These are phyloP conservation scores for Naumovozyma castellii DNA, from an alignment of 805 yeast genomes.

Conservation along the genomic window DNA sequence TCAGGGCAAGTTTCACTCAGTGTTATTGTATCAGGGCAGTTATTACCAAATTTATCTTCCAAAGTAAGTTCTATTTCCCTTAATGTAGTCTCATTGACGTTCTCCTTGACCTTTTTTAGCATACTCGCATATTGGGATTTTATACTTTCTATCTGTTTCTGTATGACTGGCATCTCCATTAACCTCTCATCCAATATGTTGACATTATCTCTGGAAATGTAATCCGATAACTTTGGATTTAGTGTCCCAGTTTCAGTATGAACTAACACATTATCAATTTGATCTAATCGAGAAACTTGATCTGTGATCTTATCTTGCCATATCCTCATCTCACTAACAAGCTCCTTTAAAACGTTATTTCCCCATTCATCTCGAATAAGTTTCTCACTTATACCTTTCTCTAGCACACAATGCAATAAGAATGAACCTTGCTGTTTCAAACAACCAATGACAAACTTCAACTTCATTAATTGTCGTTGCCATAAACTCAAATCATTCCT, in stretches of 20 bases:
- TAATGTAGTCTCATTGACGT: conserved; percentile 20
- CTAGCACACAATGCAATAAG: conserved; percentile 27
- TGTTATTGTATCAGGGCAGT: conserved; percentile 14
- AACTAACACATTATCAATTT: conserved; percentile 30
- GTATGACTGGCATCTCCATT: conserved; percentile 27
- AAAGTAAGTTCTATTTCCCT: conserved; percentile 10
- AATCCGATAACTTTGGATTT: conserved; percentile 33
- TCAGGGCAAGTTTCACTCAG: conserved; percentile 19
- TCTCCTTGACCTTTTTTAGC: conserved; percentile 21
- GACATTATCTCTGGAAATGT: conserved; percentile 35
- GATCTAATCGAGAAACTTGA: conserved; percentile 29
- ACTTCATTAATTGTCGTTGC: conserved; percentile 35
- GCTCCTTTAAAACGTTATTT: conserved; percentile 12
- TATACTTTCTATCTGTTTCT: conserved; percentile 25
- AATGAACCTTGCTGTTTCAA: conserved; percentile 39
- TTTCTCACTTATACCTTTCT: conserved; percentile 26
- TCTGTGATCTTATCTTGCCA: conserved; percentile 30
- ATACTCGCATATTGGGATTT: conserved; percentile 24
- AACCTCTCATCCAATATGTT: conserved; percentile 23
- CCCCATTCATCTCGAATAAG: conserved; percentile 20
- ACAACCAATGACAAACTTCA: conserved; percentile 38
- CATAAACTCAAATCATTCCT: conserved; percentile 31
- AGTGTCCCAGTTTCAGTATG: not conserved
- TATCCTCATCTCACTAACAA: conserved; percentile 15
- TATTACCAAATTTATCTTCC: conserved; percentile 17